These are phyloP conservation scores for Crepidotus variabilis DNA, from an alignment of 768 basidiomycete species.

Conservation along the genomic window DNA sequence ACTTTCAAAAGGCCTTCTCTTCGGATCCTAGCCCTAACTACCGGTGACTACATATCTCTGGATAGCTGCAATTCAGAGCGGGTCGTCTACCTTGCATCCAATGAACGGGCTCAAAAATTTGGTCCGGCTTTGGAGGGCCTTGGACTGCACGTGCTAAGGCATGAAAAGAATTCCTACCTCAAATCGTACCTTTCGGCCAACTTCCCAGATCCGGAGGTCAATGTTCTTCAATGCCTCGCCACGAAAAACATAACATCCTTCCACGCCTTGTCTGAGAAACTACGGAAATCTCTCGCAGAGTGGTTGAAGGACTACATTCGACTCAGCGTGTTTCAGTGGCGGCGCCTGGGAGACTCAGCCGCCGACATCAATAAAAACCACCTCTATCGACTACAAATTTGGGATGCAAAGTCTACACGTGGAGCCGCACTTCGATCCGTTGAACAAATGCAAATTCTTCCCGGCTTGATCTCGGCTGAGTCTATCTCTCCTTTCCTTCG, in stretches of 20 bases:
- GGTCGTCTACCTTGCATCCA: background rate
- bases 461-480: background rate
- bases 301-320: background rate
- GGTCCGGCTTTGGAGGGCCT: background rate
- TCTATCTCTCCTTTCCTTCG: constrained; percentile 3
- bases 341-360: background rate
- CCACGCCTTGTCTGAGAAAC: background rate
- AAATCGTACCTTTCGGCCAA: background rate
- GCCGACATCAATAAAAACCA: background rate
- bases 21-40: background rate
- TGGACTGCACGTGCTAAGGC: constrained; percentile 3
- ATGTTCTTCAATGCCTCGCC: constrained; percentile 8
- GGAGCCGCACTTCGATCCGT: background rate
- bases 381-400: constrained; percentile 7
- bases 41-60: background rate
- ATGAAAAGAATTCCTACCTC: background rate
- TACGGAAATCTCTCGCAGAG: background rate
- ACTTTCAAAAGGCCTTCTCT: background rate
- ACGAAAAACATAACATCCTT: background rate
- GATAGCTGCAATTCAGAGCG: background rate
- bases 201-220: constrained; percentile 5
- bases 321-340: background rate
- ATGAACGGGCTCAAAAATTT: background rate
- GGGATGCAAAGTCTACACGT: background rate
- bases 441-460: constrained; percentile 3